Base-by-base conservation (phyloP, 768 basidiomycete genomes). In the Boletus huronensis region DNA sequence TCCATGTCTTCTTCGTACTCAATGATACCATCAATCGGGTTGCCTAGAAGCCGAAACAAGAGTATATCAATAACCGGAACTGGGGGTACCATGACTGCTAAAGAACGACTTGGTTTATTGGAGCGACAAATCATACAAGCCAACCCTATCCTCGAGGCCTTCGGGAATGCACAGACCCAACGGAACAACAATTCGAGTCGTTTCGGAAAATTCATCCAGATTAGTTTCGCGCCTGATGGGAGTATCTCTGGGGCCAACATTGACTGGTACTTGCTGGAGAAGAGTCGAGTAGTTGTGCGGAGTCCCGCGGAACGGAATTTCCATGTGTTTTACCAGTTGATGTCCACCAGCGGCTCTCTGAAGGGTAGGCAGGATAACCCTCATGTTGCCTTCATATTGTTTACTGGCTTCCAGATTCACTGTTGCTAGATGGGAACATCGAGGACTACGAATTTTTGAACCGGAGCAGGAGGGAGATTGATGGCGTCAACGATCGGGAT, bases 141-240 rank as follows among this genome's bases (percentile, higher is more conserved):
- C 36, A 99, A 98, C 65, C 97, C 97, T 1, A 91, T 99, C 54
- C 77, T 99, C 5, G 97, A 99, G 69, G 91, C 97, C 4, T 98
- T 99, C 60, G 97, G 97, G 29, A 99, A 99, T 68, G 96, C 97
- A 6, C 97, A 98, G 70, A 98, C 97, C 0, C 90, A 97, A 72
- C 79, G 95, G 42, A 99, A 99, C 67, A 98, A 98, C 73, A 99
- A 99, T 67, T 98, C 97, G 1, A 93, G 91, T 80, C 90, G 97
- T 36, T 99, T 99, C 69, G 95, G 94, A 29, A 99, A 99, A 73
- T 99, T 99, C 69, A 90, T 99, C 44, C 81, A 93, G 42, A 98
- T 99, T 57, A 89, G 88, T 66, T 99, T 99, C 72, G 83, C 91
- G 1, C 86, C 90, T 0, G 85, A 90, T 59, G 95, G 96, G 2